A percentile compares a stretch with the other conserved stretches of the same genome.
Conservation (phyloP, 371 early-diverging fungal genomes). For the Mortierella sp. region DNA sequence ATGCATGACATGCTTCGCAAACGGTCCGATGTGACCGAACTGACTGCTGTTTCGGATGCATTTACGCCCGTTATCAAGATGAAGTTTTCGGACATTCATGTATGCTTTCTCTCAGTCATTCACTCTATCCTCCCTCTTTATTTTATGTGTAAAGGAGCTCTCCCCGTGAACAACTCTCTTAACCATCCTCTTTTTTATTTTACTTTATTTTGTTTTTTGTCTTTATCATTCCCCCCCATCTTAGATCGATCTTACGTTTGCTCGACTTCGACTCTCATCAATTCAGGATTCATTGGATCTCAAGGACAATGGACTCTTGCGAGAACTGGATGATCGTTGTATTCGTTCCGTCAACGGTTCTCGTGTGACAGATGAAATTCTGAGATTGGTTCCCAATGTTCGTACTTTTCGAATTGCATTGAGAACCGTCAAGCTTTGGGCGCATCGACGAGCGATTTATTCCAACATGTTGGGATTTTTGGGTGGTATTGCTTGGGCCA, state of each 20-base stretch:
- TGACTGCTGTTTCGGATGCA: conserved; percentile 94
- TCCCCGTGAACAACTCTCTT: no score
- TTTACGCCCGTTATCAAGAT: conserved; percentile 99
- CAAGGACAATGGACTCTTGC: conserved; percentile 87
- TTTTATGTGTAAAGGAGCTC: not conserved
- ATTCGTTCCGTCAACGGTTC: conserved; percentile 98
- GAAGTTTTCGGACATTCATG: conserved; percentile 90
- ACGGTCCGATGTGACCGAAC: conserved; percentile 88
- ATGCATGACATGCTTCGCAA: conserved; percentile 91
- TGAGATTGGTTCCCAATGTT: conserved; percentile 95
- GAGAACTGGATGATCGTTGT: conserved; percentile 93
- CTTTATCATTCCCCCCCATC: not conserved
- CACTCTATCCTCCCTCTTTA: not conserved
- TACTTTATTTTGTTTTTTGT: not conserved
- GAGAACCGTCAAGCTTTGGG: conserved; percentile 99
- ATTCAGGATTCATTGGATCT: conserved; percentile 93
- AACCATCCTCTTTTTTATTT: conserved; percentile 2
- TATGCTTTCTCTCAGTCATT: conserved; percentile 34
- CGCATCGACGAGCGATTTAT: conserved; percentile 95
- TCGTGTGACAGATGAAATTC: conserved; percentile 98
- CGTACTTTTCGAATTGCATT: conserved; percentile 92
- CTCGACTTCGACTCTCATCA: conserved; percentile 79
- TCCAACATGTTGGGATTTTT: conserved; percentile 99
- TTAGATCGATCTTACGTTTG: conserved; percentile 98
- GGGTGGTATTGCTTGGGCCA: conserved; percentile 99